Conservation (phyloP, 306 rosid species). For the Corylus heterophylla region DNA sequence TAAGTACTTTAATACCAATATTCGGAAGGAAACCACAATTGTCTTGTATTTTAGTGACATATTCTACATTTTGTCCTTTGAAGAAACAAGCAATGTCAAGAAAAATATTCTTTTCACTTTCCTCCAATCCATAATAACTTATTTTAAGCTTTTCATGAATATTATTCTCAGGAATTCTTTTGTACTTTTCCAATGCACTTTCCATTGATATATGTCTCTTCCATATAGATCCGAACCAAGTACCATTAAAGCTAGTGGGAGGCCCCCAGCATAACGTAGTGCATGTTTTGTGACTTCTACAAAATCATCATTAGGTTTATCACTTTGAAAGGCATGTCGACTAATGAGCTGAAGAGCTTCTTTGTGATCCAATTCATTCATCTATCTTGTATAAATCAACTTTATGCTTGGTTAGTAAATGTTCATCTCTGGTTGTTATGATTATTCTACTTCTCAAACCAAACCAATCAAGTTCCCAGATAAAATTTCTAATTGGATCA, state of each 20-base stretch:
- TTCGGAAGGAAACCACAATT: background rate
- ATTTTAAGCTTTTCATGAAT: background rate
- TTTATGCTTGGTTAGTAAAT: background rate
- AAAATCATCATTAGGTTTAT: background rate
- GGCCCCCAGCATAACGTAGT: background rate
- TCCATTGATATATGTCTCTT: background rate
- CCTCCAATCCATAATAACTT: background rate
- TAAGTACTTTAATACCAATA: background rate
- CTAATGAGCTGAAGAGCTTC: background rate
- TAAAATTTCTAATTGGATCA: too few species aligned
- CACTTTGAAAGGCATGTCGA: background rate
- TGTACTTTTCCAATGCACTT: background rate
- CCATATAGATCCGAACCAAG: background rate
- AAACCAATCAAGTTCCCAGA: too few species aligned
- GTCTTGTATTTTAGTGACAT: background rate
- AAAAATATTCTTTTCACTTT: background rate
- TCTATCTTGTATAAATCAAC: background rate
- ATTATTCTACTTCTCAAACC: too few species aligned
- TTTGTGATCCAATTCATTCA: background rate
- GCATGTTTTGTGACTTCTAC: background rate
- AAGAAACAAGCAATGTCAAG: background rate
- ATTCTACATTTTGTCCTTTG: background rate
- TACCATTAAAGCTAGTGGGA: background rate
- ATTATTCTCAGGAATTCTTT: background rate
- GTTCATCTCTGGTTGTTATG: background rate